Conservation (phyloP, 176 grass and related monocot genomes). For the Pontederia crassipes region DNA sequence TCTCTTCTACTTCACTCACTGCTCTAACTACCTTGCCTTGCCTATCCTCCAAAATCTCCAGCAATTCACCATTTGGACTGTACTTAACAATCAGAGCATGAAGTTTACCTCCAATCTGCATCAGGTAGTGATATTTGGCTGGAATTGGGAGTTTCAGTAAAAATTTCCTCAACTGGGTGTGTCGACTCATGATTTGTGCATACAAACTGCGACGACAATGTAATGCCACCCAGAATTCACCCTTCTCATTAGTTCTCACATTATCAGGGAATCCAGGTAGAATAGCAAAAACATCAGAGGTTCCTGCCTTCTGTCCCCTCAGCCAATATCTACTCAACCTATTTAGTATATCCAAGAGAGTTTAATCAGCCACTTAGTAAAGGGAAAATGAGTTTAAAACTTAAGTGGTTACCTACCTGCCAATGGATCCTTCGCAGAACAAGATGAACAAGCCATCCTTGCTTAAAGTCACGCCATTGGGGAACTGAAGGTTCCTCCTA, state of each 20-base stretch:
- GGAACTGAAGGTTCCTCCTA: constrained; percentile 59
- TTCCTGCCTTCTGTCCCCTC: constrained; percentile 82
- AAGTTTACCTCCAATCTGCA: constrained; percentile 68
- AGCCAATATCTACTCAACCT: constrained; percentile 82
- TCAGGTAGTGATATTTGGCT: constrained; percentile 60
- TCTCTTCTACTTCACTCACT: constrained; percentile 90
- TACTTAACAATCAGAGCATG: constrained; percentile 75
- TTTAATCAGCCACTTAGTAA: background rate
- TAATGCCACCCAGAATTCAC: constrained; percentile 93
- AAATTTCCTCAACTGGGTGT: constrained; percentile 44
- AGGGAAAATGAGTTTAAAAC: background rate
- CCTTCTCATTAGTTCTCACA: constrained; percentile 77
- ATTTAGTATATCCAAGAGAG: constrained; percentile 7
- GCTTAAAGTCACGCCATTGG: constrained; percentile 84
- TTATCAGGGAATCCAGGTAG: constrained; percentile 90
- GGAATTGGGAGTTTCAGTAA: constrained; percentile 71
- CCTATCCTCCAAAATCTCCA: constrained; percentile 80
- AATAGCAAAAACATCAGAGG: constrained; percentile 46
- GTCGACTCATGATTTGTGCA: constrained; percentile 34
- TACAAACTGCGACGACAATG: constrained; percentile 48
- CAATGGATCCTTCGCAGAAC: constrained; percentile 63
- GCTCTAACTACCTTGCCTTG: constrained; percentile 77
- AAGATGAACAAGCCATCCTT: constrained; percentile 79
- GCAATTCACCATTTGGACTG: constrained; percentile 36
- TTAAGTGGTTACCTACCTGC: constrained; percentile 38